A percentile compares a stretch with the other conserved stretches of the same genome.
Evolutionary conservation across 441 rosid genomes (phyloP).

Genomic region (Aleurites moluccanus): DNA sequence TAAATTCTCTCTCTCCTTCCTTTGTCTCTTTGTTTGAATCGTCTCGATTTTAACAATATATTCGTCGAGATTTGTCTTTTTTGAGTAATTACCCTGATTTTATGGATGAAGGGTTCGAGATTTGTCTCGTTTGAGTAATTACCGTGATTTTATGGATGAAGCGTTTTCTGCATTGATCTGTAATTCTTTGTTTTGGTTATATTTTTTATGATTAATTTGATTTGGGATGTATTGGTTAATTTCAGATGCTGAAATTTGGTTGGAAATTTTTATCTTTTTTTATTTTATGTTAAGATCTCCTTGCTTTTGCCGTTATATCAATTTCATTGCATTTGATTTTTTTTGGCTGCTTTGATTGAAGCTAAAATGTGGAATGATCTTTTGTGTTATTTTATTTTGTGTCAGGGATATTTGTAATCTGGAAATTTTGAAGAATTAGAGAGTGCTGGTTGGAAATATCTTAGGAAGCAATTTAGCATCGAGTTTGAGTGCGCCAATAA

Average conservation of each 20-base stretch:
- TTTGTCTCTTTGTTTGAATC: neutral
- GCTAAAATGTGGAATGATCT: neutral
- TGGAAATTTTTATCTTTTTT: neutral
- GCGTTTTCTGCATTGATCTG: constrained; percentile 31
- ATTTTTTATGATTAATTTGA: neutral
- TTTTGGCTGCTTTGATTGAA: neutral
- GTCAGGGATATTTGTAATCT: neutral
- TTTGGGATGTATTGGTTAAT: neutral
- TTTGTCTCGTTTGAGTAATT: too few relatives aligned
- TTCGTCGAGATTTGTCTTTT: constrained; percentile 15
- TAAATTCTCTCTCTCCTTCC: constrained; percentile 1
- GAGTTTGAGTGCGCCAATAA: constrained; percentile 25
- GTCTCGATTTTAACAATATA: neutral
- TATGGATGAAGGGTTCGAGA: neutral
- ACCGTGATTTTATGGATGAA: too few relatives aligned
- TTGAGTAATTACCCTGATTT: neutral
- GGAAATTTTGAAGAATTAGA: neutral
- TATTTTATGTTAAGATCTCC: constrained; percentile 11
- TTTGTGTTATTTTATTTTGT: neutral
- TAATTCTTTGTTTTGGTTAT: neutral
- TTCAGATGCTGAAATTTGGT: neutral
- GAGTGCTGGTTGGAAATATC: neutral
- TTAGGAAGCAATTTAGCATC: neutral
- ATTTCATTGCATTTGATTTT: neutral
- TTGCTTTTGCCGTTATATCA: constrained; percentile 16